phyloP scores from a whole-genome alignment of 371 early-diverging fungal species.

The Cokeromyces recurvatus region DNA sequence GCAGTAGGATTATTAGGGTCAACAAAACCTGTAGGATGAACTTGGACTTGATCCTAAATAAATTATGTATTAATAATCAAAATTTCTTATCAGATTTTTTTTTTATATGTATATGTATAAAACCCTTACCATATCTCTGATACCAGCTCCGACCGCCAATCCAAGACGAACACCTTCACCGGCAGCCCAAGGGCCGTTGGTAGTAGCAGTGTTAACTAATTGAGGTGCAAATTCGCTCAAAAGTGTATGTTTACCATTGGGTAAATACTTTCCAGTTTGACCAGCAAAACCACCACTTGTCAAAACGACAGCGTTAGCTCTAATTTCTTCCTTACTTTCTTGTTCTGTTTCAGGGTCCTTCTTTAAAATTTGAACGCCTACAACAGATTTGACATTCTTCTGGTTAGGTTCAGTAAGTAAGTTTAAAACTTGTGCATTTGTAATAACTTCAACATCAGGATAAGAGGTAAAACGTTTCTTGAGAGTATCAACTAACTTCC shows the following conservation, averaged over 20 bases:
- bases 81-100: not conserved
- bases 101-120: not conserved
- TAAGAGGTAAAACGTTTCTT: conserved; percentile 21
- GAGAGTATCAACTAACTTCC: conserved; percentile 55
- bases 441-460: conserved; percentile 42
- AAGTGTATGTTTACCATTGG: conserved; percentile 22
- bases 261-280: conserved; percentile 14
- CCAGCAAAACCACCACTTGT: conserved; percentile 36
- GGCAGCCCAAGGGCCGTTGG: conserved; percentile 80
- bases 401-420: not conserved
- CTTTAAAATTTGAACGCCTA: conserved; percentile 12
- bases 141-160: conserved; percentile 54
- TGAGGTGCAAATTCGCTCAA: conserved; percentile 59
- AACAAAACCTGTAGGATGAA: conserved; percentile 87
- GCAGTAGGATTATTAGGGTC: conserved; percentile 65
- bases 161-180: conserved; percentile 80
- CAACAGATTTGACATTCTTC: conserved; percentile 11
- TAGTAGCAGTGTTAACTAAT: conserved; percentile 64
- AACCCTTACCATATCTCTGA: conserved; percentile 69
- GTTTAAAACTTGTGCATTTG: conserved; percentile 29
- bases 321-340: conserved; percentile 20
- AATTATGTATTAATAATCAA: not conserved
- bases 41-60: conserved; percentile 52
- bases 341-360: conserved; percentile 13
- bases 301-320: conserved; percentile 25